Evolutionary conservation across 1,284 basidiomycete species (phyloP).

Genomic region (Irpex lacteus): DNA sequence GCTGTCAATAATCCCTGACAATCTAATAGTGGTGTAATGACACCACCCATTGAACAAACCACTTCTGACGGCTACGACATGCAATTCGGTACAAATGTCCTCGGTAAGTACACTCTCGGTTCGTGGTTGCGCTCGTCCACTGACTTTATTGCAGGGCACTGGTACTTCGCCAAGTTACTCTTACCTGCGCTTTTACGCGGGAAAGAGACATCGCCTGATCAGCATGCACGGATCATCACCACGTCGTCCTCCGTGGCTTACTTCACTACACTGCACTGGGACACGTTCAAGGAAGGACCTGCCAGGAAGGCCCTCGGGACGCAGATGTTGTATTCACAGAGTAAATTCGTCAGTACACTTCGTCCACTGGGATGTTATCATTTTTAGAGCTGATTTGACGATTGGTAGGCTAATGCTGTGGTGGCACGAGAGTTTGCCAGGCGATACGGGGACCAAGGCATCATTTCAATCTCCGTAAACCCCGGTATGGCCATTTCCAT

Average conservation of each 20-base stretch:
- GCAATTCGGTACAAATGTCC: conserved; percentile 50
- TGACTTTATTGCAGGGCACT: conserved; percentile 28
- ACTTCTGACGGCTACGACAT: conserved; percentile 49
- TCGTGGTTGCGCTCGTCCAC: neutral
- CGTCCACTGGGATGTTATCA: neutral
- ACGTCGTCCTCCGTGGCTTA: conserved; percentile 35
- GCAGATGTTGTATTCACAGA: conserved; percentile 38
- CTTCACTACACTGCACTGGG: conserved; percentile 23
- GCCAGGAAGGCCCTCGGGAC: conserved; percentile 25
- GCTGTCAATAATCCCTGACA: neutral
- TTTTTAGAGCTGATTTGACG: neutral
- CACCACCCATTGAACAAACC: conserved; percentile 30
- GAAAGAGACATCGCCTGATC: conserved; percentile 25
- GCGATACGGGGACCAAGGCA: conserved; percentile 27
- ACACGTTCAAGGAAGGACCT: conserved; percentile 27
- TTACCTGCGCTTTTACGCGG: conserved; percentile 38
- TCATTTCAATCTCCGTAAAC: conserved; percentile 37
- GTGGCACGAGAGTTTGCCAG: conserved; percentile 32
- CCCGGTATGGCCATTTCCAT: conserved; percentile 30
- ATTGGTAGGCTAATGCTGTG: conserved; percentile 34
- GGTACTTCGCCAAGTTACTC: conserved; percentile 40
- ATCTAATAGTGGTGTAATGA: conserved; percentile 44
- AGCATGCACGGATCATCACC: conserved; percentile 41
- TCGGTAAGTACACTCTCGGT: conserved; percentile 22
- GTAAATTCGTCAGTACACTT: conserved; percentile 36